Conservation (phyloP, 208 protist genomes). For the Leishmania martiniquensis region DNA sequence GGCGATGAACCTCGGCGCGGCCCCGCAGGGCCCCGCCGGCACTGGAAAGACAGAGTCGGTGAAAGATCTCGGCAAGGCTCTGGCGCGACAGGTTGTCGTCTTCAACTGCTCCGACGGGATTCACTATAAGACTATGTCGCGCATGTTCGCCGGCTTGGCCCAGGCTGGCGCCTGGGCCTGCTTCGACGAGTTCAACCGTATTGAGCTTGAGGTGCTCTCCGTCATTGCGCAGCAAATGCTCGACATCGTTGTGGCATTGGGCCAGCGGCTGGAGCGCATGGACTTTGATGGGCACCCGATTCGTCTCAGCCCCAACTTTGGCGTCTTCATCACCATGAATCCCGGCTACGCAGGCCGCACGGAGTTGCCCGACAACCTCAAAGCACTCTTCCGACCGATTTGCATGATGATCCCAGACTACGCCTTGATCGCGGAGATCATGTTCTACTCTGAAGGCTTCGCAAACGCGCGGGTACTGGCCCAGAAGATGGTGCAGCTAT, state of each 20-base stretch:
- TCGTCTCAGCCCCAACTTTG: slow-evolving; percentile 92
- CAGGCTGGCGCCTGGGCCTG: slow-evolving; percentile 96
- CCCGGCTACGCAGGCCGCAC: slow-evolving; percentile 97
- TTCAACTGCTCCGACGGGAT: slow-evolving; percentile 98
- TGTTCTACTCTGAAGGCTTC: slow-evolving; percentile 98
- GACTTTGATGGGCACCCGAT: slow-evolving; percentile 95
- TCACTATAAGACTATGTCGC: slow-evolving; percentile 96
- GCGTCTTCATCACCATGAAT: slow-evolving; percentile 99
- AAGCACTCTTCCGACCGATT: slow-evolving; percentile 97
- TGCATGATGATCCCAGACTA: slow-evolving; percentile 98
- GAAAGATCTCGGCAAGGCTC: slow-evolving; percentile 94
- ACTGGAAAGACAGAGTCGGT: slow-evolving; percentile 98
- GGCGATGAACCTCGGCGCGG: slow-evolving; percentile 95
- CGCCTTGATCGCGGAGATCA: slow-evolving; percentile 97
- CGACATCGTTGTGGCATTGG: slow-evolving; percentile 93
- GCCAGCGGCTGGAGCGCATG: slow-evolving; percentile 80
- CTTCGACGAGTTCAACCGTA: slow-evolving; percentile 98
- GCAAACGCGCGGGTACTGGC: slow-evolving; percentile 93
- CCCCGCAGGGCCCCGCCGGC: slow-evolving; percentile 95
- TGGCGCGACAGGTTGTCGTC: slow-evolving; percentile 94
- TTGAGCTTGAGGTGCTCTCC: slow-evolving; percentile 97
- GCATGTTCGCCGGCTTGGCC: slow-evolving; percentile 96
- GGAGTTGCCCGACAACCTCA: slow-evolving; percentile 98
- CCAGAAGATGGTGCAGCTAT: slow-evolving; percentile 97
- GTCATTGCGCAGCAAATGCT: slow-evolving; percentile 97